Conservation (phyloP, 805 yeast species). For the Naumovozyma castellii region DNA sequence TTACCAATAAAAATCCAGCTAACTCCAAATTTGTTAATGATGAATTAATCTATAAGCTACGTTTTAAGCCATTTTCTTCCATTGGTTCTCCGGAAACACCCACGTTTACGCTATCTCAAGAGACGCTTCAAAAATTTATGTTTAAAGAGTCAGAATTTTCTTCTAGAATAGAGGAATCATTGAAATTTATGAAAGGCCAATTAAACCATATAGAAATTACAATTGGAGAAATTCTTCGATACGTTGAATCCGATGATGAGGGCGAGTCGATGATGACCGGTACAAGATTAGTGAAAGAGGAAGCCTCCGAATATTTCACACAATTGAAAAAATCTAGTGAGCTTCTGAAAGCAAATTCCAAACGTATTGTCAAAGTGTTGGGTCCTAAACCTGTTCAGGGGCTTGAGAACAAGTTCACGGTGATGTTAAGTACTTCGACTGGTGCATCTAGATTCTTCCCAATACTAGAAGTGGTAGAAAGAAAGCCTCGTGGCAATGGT, state of each 20-base stretch:
- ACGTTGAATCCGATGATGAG: conserved; percentile 16
- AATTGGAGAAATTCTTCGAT: conserved; percentile 10
- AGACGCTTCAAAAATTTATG: conserved; percentile 15
- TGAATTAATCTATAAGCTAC: conserved; percentile 38
- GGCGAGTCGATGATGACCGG: conserved; percentile 19
- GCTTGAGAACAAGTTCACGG: neutral
- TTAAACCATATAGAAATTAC: conserved; percentile 8
- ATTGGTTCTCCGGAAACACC: conserved; percentile 73
- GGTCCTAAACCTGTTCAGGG: neutral
- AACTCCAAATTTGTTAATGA: conserved; percentile 22
- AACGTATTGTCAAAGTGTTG: conserved; percentile 5
- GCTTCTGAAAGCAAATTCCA: conserved; percentile 10
- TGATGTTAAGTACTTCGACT: conserved; percentile 3
- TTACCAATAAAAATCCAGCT: conserved; percentile 19
- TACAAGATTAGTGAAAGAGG: conserved; percentile 21
- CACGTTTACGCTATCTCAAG: conserved; percentile 28
- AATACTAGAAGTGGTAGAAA: conserved; percentile 7
- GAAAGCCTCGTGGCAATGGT: neutral
- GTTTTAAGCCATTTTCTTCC: conserved; percentile 71
- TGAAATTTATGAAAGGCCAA: conserved; percentile 14
- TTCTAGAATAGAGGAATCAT: conserved; percentile 10
- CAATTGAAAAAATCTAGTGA: conserved; percentile 14
- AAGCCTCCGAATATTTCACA: conserved; percentile 27
- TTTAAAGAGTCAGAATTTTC: conserved; percentile 14
- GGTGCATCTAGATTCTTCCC: conserved; percentile 19